Conservation (phyloP, 2,329 filamentous ascomycete genomes). For the Pyrenochaeta sp. region DNA sequence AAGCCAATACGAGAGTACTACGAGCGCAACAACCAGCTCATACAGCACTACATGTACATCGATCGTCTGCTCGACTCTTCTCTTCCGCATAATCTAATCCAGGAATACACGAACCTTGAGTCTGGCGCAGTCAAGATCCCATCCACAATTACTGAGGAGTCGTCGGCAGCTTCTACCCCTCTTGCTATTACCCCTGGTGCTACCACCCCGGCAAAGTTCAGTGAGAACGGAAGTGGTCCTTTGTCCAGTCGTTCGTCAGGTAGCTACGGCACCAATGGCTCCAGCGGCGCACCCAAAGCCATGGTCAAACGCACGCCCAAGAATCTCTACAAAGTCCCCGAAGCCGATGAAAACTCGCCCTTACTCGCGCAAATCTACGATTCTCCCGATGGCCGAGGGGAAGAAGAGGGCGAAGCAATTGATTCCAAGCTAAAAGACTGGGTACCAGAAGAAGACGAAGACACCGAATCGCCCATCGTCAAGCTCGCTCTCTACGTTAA, state of each 20-base stretch:
- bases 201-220: constrained; percentile 25
- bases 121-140: constrained; percentile 70
- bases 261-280: constrained; percentile 39
- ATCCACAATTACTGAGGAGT: constrained; percentile 78
- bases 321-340: constrained; percentile 78
- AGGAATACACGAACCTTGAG: constrained; percentile 79
- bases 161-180: constrained; percentile 37
- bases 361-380: constrained; percentile 58
- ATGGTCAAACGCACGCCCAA: constrained; percentile 70
- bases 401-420: constrained; percentile 56
- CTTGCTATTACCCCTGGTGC: constrained; percentile 23
- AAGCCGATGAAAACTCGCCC: constrained; percentile 71
- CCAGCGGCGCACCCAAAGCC: constrained; percentile 32
- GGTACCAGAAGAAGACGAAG: constrained; percentile 73
- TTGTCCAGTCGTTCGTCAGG: constrained; percentile 32
- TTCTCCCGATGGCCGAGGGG: constrained; percentile 54
- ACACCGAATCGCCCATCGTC: constrained; percentile 78
- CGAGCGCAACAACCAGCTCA: constrained; percentile 84
- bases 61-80: constrained; percentile 90
- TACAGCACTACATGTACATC: constrained; percentile 94
- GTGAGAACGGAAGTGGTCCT: constrained; percentile 23
- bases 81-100: constrained; percentile 88
- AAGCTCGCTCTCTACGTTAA: constrained; percentile 90
- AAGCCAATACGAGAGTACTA: constrained; percentile 85
- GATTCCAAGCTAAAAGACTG: constrained; percentile 70